Evolutionary conservation across 1,284 basidiomycete species (phyloP).

Genomic region (Testicularia cyperi): DNA sequence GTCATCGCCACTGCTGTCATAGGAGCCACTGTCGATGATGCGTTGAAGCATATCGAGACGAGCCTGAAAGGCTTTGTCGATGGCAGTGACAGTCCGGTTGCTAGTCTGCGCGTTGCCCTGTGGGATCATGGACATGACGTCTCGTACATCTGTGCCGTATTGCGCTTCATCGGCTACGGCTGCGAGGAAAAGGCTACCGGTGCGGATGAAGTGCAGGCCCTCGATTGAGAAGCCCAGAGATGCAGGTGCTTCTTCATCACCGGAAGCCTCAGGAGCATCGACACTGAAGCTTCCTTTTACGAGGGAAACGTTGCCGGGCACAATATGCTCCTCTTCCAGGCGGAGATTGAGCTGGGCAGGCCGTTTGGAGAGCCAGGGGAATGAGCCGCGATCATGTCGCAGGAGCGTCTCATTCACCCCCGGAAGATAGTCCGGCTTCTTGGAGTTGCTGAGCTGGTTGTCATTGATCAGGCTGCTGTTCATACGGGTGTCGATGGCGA

Average conservation of each 20-base stretch:
- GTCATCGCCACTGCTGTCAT: conserved; percentile 6
- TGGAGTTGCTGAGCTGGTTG: not conserved
- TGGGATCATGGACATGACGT: conserved; percentile 18
- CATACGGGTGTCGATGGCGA: conserved; percentile 16
- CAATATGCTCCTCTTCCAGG: conserved; percentile 22
- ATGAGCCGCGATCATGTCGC: conserved; percentile 4
- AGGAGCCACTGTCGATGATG: conserved; percentile 30
- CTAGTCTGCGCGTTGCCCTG: conserved; percentile 7
- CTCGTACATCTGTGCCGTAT: conserved; percentile 18
- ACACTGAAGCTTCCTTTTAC: conserved; percentile 30
- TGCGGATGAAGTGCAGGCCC: conserved; percentile 30
- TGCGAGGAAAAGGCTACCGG: conserved; percentile 20
- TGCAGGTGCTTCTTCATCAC: not conserved
- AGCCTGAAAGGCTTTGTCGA: conserved; percentile 46
- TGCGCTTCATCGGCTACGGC: conserved; percentile 10
- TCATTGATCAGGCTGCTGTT: conserved; percentile 4
- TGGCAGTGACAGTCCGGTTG: conserved; percentile 39
- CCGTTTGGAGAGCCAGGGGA: conserved; percentile 13
- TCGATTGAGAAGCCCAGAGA: conserved; percentile 47
- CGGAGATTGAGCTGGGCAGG: conserved; percentile 15
- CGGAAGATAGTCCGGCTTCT: conserved; percentile 5
- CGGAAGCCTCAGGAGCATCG: not conserved
- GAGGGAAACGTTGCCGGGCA: conserved; percentile 28
- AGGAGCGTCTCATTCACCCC: conserved; percentile 5
- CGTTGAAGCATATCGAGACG: conserved; percentile 41